Base-by-base conservation (phyloP, 2,329 filamentous ascomycete species). In the Talaromyces sp. region DNA sequence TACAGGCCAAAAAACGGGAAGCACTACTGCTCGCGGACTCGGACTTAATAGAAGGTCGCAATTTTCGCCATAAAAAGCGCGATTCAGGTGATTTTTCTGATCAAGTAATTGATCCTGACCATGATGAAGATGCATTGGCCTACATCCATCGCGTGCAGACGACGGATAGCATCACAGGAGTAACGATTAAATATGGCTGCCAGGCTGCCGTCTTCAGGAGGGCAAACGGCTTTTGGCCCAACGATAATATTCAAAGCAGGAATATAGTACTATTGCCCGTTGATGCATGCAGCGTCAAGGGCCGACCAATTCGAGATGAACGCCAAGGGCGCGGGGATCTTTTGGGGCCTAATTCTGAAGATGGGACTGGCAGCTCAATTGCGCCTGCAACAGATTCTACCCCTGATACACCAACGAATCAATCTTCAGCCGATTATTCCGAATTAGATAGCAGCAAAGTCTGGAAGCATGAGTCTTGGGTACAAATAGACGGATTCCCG, bases 141-240 rank as follows among this genome's bases (percentile, higher is more conserved):
- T 99, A 97, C 71, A 80, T 97, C 47, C 94, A 99, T 73, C 86
- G 88, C 64, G 90, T 97, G 16, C 83, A 87, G 63, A 83, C 87
- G 13, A 83, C 83, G 40, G 94, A 99, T 74, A 97, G 91, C 1
- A 86, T 97, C 62, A 91, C 92, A 1, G 93, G 94, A 2, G 86
- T 99, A 46, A 88, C 94, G 47, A 86, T 99, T 60, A 89, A 87
- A 64, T 99, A 95, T 73, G 88, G 90, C 64, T 97, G 93, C 70
- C 85, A 89, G 57, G 86, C 91, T 51, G 88, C 92, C 43, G 82
- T 88, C 2, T 86, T 99, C 60, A 83, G 90, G 53, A 94, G 90
- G 69, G 86, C 91, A 35, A 99, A 99, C 70, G 86, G 94, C 10
- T 86, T 99, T 66, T 99, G 94, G 94, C 90, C 91, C 6, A 90